Evolutionary conservation across 2,329 filamentous ascomycete species (phyloP), one percentile per base, ranked within the genome.

Genomic region (Parastagonospora nodorum): DNA sequence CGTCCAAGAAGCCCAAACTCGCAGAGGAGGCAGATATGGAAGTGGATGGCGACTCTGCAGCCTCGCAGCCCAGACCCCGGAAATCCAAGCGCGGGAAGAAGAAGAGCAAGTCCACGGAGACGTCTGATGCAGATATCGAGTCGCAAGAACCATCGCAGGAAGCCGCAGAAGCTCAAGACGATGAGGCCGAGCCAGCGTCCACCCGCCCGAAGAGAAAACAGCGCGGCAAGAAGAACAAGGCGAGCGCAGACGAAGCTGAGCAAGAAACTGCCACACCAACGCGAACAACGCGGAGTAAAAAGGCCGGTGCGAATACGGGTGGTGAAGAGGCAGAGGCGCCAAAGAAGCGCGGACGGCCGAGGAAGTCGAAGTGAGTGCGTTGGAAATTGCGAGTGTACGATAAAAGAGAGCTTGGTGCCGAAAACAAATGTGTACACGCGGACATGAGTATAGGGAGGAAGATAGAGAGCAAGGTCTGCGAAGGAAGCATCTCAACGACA

Each of bases 281-380:
- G 4, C 27, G 41, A 1, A 61, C 57, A 11, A 61, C 65, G 4
- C 60, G 57, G 8, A 64, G 60, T 37, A 63, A 66, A 50, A 63
- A 60, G 2, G 19, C 37, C n/a, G 5, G 10, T 11, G n/a, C n/a
- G n/a, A 11, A 27, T 4, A 28, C 9, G 8, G 37, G 27, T 8
- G 37, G 27, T 8, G n/a, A 11, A 11, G 37, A 4, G 19, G 19
- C 37, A 28, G 65, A 60, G 3, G 55, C 54, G 47, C 55, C 19
- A 32, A 12, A 31, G 12, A 16, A 44, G 14, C 28, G 36, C 24
- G 44, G 44, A 19, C 28, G 36, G 52, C 46, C 52, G 40, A 53
- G 41, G 42, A 60, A 58, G 44, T 51, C 41, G 19, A 57, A 53
- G 47, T 42, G 28, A 29, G 16, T 11, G 10, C 6, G 7, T 37